A percentile compares a stretch with the other conserved stretches of the same genome.
phyloP scores from a whole-genome alignment of 192 early-diverging fungal species.

The Backusella westeae region DNA sequence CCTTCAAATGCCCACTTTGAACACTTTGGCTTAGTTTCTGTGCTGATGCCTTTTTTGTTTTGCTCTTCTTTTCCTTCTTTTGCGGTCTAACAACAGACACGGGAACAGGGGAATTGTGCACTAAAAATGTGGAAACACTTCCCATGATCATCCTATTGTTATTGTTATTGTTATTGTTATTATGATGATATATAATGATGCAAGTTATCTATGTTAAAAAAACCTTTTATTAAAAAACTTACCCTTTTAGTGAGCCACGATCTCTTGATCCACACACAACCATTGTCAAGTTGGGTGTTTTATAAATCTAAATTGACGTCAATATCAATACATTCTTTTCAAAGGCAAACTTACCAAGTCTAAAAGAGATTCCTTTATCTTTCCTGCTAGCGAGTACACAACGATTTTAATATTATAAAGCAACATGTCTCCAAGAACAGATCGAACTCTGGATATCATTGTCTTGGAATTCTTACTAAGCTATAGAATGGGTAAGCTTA shows the following conservation, averaged over 20 bases:
- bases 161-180: too few species aligned
- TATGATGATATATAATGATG: neutral
- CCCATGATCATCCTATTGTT: conserved; percentile 42
- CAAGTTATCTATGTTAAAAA: too few species aligned
- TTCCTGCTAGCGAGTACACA: conserved; percentile 28
- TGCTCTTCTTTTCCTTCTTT: conserved; percentile 34
- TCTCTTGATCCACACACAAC: conserved; percentile 53
- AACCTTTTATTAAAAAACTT: neutral
- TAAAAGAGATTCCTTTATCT: conserved; percentile 21
- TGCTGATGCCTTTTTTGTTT: conserved; percentile 20
- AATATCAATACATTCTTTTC: neutral
- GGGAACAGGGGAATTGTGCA: conserved; percentile 50
- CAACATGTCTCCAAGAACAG: conserved; percentile 30
- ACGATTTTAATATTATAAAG: conserved; percentile 35
- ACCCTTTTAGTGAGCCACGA: conserved; percentile 48
- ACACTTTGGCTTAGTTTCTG: conserved; percentile 39
- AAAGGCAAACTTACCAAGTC: conserved; percentile 18
- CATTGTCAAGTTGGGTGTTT: conserved; percentile 31
- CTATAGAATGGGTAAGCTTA: conserved; percentile 6
- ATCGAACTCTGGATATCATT: conserved; percentile 27
- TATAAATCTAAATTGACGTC: neutral
- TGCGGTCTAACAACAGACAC: conserved; percentile 50
- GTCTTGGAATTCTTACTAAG: conserved; percentile 25
- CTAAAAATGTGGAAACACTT: conserved; percentile 47
- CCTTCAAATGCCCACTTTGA: conserved; percentile 27